phyloP scores from a whole-genome alignment of 2,329 filamentous ascomycete species.

The Penicillium sclerotigenum region DNA sequence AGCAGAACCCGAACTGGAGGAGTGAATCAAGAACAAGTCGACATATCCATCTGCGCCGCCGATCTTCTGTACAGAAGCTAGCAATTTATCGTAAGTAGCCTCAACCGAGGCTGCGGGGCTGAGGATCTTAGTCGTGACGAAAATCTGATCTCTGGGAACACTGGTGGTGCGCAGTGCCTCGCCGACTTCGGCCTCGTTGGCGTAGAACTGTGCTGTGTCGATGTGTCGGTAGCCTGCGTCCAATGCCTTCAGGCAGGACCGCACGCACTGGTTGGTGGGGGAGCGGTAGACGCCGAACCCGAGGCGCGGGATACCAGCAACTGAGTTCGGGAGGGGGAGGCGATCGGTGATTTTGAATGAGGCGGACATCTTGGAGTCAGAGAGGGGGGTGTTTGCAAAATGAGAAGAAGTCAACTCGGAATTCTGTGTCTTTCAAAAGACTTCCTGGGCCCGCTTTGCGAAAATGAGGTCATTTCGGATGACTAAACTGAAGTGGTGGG shows the following conservation, averaged over 20 bases:
- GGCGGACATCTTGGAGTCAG: slow-evolving; percentile 28
- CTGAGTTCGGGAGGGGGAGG: slow-evolving; percentile 51
- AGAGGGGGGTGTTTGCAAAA: neutral
- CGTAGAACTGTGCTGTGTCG: slow-evolving; percentile 65
- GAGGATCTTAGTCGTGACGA: slow-evolving; percentile 69
- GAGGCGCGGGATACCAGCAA: slow-evolving; percentile 59
- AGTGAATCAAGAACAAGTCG: slow-evolving; percentile 70
- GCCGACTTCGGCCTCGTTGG: slow-evolving; percentile 66
- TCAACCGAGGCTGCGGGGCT: slow-evolving; percentile 53
- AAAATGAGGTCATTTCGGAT: slow-evolving; percentile 10
- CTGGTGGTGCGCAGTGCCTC: slow-evolving; percentile 58
- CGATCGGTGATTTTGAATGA: slow-evolving; percentile 48
- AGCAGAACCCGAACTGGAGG: slow-evolving; percentile 54
- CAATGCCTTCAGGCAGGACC: slow-evolving; percentile 58
- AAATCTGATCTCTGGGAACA: slow-evolving; percentile 55
- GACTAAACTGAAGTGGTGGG: slow-evolving; percentile 5
- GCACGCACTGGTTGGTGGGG: slow-evolving; percentile 51
- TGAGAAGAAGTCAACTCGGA: neutral
- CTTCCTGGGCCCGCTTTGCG: slow-evolving; percentile 9
- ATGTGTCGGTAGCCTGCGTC: slow-evolving; percentile 54
- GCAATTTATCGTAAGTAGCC: slow-evolving; percentile 56
- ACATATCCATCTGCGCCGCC: slow-evolving; percentile 60
- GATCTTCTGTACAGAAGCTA: slow-evolving; percentile 63
- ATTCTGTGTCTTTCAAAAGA: neutral
- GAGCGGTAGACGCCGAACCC: slow-evolving; percentile 71